Conservation (phyloP, 1,139 yeast species). For the Insectozyma bohioensis region DNA sequence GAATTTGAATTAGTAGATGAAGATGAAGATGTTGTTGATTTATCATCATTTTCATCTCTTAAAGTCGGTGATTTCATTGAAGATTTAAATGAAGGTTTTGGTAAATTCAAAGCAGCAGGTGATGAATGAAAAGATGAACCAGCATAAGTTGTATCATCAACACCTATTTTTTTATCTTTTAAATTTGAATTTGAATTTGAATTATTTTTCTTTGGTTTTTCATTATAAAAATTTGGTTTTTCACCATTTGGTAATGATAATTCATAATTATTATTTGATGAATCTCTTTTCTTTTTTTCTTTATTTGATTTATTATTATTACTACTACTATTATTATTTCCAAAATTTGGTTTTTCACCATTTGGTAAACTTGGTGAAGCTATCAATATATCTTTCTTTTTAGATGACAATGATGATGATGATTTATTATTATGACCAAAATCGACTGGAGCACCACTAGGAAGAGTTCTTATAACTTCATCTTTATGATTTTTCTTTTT, state of each 20-base stretch:
- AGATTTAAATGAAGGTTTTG: conserved; percentile 51
- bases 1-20: conserved; percentile 13
- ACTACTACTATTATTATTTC: conserved; percentile 13
- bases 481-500: conserved; percentile 14
- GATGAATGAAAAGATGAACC: conserved; percentile 60
- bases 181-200: conserved; percentile 3
- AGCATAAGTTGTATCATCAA: conserved; percentile 37
- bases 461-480: conserved; percentile 30
- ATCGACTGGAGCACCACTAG: conserved; percentile 44
- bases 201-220: conserved; percentile 15
- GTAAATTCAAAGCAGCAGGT: conserved; percentile 56
- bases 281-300: conserved; percentile 11
- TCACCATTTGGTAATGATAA: conserved; percentile 32
- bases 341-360: conserved; percentile 35
- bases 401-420: conserved; percentile 10
- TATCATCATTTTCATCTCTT: conserved; percentile 6
- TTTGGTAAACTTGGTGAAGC: conserved; percentile 31
- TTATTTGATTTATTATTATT: conserved; percentile 17
- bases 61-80: conserved; percentile 4
- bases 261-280: conserved; percentile 3
- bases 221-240: conserved; percentile 29
- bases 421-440: conserved; percentile 29
- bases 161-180: conserved; percentile 22
- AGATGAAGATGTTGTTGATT: conserved; percentile 9
- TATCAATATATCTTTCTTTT: too few species aligned